Conservation (phyloP, 805 yeast genomes). For the Suhomyces sp. region DNA sequence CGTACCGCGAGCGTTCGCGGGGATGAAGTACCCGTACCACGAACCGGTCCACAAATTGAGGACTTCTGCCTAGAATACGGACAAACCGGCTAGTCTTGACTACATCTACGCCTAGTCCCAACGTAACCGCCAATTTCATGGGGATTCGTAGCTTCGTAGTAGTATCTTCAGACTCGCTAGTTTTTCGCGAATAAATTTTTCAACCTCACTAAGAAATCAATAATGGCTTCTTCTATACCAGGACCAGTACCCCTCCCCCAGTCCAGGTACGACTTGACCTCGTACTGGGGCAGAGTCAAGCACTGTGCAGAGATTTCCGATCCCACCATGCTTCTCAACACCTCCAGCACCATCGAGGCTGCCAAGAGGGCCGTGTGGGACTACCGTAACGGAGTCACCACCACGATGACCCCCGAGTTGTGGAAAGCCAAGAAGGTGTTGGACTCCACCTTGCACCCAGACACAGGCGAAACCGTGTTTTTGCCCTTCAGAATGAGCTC, state of each 20-base stretch:
- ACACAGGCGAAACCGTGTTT: conserved; percentile 88
- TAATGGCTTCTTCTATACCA: conserved; percentile 85
- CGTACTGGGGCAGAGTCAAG: conserved; percentile 91
- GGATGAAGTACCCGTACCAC: conserved; percentile 51
- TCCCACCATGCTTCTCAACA: conserved; percentile 82
- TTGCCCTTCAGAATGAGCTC: conserved; percentile 97
- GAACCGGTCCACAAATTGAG: conserved; percentile 35
- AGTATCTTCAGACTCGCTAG: background rate
- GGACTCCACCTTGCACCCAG: conserved; percentile 95
- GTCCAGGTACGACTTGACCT: conserved; percentile 72
- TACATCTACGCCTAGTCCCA: conserved; percentile 59
- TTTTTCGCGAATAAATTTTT: background rate
- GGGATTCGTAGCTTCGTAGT: too few relatives aligned
- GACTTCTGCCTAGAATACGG: conserved; percentile 34
- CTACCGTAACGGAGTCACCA: conserved; percentile 65
- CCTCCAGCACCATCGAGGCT: conserved; percentile 55
- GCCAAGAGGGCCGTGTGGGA: conserved; percentile 68
- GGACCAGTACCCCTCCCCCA: conserved; percentile 79
- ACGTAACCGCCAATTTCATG: background rate
- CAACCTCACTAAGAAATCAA: background rate
- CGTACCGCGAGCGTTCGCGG: conserved; percentile 30
- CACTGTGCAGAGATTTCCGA: conserved; percentile 93
- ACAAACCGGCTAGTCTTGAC: conserved; percentile 46
- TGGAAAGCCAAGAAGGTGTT: conserved; percentile 87
- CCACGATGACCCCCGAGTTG: conserved; percentile 69